Evolutionary conservation across 2,329 filamentous ascomycete species (phyloP).

Genomic region (Clonostachys rosea): DNA sequence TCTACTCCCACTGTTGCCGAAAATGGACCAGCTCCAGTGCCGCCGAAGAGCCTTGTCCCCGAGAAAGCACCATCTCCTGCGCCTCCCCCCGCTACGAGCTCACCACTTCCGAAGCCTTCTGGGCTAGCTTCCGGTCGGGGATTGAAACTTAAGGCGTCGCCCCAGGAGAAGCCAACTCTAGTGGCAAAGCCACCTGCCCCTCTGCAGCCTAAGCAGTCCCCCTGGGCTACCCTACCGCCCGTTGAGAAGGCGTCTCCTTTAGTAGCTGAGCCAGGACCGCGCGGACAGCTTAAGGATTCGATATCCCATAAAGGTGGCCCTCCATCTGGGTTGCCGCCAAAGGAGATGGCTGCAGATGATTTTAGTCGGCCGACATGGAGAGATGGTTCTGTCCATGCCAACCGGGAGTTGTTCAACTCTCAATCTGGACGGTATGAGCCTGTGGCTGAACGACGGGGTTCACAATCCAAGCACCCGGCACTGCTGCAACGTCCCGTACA

Average conservation of each 20-base stretch:
- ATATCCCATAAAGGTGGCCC: slow-evolving; percentile 49
- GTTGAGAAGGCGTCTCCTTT: slow-evolving; percentile 76
- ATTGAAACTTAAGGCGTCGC: slow-evolving; percentile 58
- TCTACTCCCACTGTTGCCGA: slow-evolving; percentile 10
- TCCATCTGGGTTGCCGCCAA: slow-evolving; percentile 35
- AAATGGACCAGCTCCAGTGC: slow-evolving; percentile 3
- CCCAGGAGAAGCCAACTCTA: slow-evolving; percentile 65
- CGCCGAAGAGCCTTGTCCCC: slow-evolving; percentile 15
- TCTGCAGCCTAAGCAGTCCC: slow-evolving; percentile 75
- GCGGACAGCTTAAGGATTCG: slow-evolving; percentile 49
- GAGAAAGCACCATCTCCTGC: slow-evolving; percentile 42
- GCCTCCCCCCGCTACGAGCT: slow-evolving; percentile 20
- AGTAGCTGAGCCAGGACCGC: slow-evolving; percentile 48
- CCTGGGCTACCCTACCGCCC: slow-evolving; percentile 84
- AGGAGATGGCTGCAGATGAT: slow-evolving; percentile 90
- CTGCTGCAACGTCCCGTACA: slow-evolving; percentile 71
- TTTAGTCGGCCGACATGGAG: slow-evolving; percentile 82
- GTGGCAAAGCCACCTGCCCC: slow-evolving; percentile 67
- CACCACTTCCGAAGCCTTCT: slow-evolving; percentile 36
- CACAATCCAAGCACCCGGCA: slow-evolving; percentile 67
- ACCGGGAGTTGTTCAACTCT: slow-evolving; percentile 87
- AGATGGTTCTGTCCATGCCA: slow-evolving; percentile 58
- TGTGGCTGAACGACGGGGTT: slow-evolving; percentile 71
- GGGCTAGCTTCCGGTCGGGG: slow-evolving; percentile 52
- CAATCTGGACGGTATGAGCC: slow-evolving; percentile 91